Evolutionary conservation across 2,329 filamentous ascomycete species (phyloP).

Genomic region (Calonectria pseudoreteaudii): DNA sequence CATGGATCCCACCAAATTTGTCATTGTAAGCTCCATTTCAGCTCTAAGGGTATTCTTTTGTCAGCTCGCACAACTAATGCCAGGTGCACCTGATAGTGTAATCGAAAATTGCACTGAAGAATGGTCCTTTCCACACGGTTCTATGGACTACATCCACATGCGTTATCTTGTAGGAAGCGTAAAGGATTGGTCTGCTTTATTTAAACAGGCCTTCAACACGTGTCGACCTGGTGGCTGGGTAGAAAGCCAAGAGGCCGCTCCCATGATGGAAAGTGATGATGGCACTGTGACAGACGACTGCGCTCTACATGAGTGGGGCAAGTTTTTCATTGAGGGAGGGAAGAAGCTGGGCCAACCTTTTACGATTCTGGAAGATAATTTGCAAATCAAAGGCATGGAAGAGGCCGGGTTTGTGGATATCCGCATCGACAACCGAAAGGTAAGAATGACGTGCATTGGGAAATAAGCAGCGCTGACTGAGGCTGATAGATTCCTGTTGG

Average conservation of each 20-base stretch:
- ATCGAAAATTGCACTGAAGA: conserved; percentile 46
- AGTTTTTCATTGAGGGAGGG: conserved; percentile 44
- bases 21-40: conserved; percentile 46
- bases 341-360: conserved; percentile 47
- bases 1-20: conserved; percentile 60
- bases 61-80: accelerated
- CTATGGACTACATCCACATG: conserved; percentile 72
- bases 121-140: conserved; percentile 43
- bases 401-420: conserved; percentile 38
- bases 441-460: not conserved
- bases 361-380: conserved; percentile 33
- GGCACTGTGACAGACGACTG: conserved; percentile 43
- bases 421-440: conserved; percentile 33
- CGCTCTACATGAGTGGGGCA: conserved; percentile 43
- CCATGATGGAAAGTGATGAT: conserved; percentile 47
- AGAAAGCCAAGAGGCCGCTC: conserved; percentile 47
- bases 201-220: conserved; percentile 62
- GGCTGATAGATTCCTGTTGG: conserved; percentile 15
- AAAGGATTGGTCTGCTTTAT: conserved; percentile 65
- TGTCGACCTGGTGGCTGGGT: conserved; percentile 66
- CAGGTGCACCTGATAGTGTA: not conserved
- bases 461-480: not conserved
- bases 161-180: conserved; percentile 68
- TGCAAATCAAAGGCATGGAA: conserved; percentile 35
- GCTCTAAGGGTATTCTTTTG: not conserved